Percentiles rank a stretch among this genome's conserved stretches.
Evolutionary conservation across 306 rosid species (phyloP).

Genomic region (Ochetophila trinervis): DNA sequence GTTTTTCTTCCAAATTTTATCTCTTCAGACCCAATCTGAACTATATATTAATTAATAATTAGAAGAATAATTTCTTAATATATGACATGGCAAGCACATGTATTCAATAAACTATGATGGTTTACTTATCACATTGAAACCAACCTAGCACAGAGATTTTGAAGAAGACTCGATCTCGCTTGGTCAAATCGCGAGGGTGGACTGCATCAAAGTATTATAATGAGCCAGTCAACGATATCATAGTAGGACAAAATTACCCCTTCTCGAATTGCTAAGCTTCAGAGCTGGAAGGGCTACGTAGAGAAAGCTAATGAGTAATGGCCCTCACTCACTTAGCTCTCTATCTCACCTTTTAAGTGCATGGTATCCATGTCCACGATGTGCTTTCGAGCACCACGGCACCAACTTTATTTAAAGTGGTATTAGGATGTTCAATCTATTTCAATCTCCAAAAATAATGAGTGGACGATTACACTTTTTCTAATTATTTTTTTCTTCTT

Average conservation of each 20-base stretch:
- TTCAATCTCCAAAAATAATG: slow-evolving; percentile 9
- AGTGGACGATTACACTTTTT: neutral
- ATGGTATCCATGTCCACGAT: slow-evolving; percentile 41
- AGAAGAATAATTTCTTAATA: neutral
- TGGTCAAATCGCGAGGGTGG: slow-evolving; percentile 38
- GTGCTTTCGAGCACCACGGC: slow-evolving; percentile 34
- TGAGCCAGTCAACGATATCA: neutral
- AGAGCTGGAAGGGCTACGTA: neutral
- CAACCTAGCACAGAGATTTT: slow-evolving; percentile 17
- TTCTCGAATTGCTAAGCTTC: slow-evolving; percentile 1
- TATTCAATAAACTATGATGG: slow-evolving; percentile 10
- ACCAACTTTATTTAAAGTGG: slow-evolving; percentile 29
- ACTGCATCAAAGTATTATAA: neutral
- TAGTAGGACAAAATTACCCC: slow-evolving; percentile 24
- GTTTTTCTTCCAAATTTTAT: no score
- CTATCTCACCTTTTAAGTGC: neutral
- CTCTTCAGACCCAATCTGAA: no score
- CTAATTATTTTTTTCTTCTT: no score
- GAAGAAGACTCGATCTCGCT: slow-evolving; percentile 6
- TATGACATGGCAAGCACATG: slow-evolving; percentile 21
- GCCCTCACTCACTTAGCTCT: slow-evolving; percentile 3
- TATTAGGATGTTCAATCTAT: slow-evolving; percentile 21
- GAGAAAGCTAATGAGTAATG: neutral
- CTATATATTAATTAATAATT: no score
- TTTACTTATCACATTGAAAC: slow-evolving; percentile 8